Evolutionary conservation across 306 rosid genomes (phyloP), one percentile per base, ranked within the genome.

Genomic region (Cucumis cinereus): DNA sequence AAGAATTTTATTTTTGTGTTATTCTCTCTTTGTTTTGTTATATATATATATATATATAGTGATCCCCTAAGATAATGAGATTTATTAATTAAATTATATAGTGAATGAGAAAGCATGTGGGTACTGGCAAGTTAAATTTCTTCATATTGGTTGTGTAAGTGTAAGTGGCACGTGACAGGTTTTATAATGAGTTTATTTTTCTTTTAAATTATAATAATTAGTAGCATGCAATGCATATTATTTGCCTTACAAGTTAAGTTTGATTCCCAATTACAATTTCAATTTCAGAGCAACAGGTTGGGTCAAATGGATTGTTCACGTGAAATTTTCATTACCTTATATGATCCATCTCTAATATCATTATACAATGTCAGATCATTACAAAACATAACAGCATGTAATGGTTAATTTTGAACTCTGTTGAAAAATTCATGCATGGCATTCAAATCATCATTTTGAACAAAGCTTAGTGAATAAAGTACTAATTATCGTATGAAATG

Each of bases 171-270:
- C 1, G 70, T 63, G 70, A 63, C 14, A 62, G 10, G 7, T 62
- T 61, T 62, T 62, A 28, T 62, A 62, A 62, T 62, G 38, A 62
- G 23, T 33, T 62, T 62, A 30, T 62, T 62, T 62, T 8, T 43
- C 35, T 30, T 62, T 62, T 5, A 22, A 16, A 16, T 30, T 62
- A 16, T 62, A 64, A 40, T 35, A 63, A 33, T 63, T 63, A 43
- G 71, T 63, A 10, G 43, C 49, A 0, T 63, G 49, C 49, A 63
- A 0, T 63, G 49, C 49, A 36, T 63, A 19, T 63, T 10, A 33
- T 63, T 36, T 63, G 71, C 71, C 71, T 63, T 36, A 63, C 49
- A 63, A 63, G 15, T 63, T 19, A 63, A 63, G 49, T 63, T 63
- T 63, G 24, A 63, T 19, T 19, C 71, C 68, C 49, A 35, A 17